Evolutionary conservation across 306 rosid species (phyloP), one percentile per base, ranked within the genome.

Genomic region (Malus fusca): DNA sequence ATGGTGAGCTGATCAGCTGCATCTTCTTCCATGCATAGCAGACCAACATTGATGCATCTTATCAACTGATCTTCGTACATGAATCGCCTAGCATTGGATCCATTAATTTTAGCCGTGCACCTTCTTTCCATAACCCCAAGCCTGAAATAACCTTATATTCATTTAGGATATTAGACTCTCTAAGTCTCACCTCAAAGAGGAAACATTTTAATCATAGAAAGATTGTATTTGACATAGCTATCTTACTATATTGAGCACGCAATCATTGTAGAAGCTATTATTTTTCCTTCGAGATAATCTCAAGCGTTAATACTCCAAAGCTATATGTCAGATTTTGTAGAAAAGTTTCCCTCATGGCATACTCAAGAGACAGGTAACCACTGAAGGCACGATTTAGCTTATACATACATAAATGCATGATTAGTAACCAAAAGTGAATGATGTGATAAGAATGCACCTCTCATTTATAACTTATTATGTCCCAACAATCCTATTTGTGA

Each of bases 1-100:
- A 77, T 75, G 21, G 75, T 64, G 6, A 83, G 87, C 1, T 83
- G 84, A 72, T 78, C 25, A 1, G 5, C 42, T 56, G 82, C 78
- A 56, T 21, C 35, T 11, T 79, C 71, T 31, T 76, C 37, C 37
- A 35, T 1, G 37, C 37, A 35, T 6, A 35, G 8, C 37, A 35
- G 37, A 35, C 37, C 37, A 35, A 6, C 37, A 35, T 5, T 35
- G 37, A 35, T 35, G 37, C 37, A 35, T 35, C 37, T 35, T 35
- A 35, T 35, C 37, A 35, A 35, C 37, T 35, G 8, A 35, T 35
- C 37, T 35, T 35, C 37, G 2, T 35, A 35, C 37, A 6, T 35
- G 37, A 35, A 35, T 35, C 37, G 37, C 37, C 37, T 35, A 35
- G 37, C 37, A 35, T 35, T 35, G 8, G 37, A 6, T 35, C 37